phyloP scores from a whole-genome alignment of 2,329 filamentous ascomycete species.

The Plectosphaerella sp. region DNA sequence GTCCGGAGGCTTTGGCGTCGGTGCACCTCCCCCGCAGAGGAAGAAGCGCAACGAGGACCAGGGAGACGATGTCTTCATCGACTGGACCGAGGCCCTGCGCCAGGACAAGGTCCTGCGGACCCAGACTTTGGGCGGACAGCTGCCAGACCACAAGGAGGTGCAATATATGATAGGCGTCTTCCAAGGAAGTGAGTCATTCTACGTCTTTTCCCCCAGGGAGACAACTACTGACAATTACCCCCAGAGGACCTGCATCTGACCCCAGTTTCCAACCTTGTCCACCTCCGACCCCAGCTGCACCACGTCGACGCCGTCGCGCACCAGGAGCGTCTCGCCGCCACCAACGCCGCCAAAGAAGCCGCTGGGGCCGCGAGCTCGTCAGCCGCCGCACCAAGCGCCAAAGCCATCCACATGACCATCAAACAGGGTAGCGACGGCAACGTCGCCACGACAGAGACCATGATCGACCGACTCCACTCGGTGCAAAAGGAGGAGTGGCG shows the following conservation, averaged over 20 bases:
- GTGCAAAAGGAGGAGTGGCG: conserved; percentile 84
- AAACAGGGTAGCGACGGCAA: conserved; percentile 71
- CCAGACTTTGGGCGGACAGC: conserved; percentile 83
- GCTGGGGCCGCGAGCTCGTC: conserved; percentile 27
- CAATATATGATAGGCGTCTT: conserved; percentile 95
- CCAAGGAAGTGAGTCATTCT: conserved; percentile 58
- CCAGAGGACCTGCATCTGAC: conserved; percentile 82
- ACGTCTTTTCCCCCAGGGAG: background rate
- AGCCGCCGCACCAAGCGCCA: conserved; percentile 44
- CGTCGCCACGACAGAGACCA: conserved; percentile 62
- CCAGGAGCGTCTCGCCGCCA: conserved; percentile 51
- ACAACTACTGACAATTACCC: background rate
- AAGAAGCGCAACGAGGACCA: conserved; percentile 26
- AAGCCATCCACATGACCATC: conserved; percentile 81
- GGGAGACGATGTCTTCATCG: conserved; percentile 43
- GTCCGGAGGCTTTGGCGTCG: conserved; percentile 67
- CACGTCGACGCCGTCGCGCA: conserved; percentile 84
- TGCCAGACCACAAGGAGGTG: conserved; percentile 63
- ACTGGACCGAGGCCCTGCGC: conserved; percentile 65
- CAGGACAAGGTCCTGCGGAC: conserved; percentile 70
- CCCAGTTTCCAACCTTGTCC: conserved; percentile 75
- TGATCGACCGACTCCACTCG: conserved; percentile 67
- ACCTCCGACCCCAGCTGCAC: conserved; percentile 87
- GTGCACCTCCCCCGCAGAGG: conserved; percentile 35
- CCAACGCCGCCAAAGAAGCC: conserved; percentile 27